Evolutionary conservation across 768 basidiomycete species (phyloP).

Genomic region (Rhizopogon sp.): DNA sequence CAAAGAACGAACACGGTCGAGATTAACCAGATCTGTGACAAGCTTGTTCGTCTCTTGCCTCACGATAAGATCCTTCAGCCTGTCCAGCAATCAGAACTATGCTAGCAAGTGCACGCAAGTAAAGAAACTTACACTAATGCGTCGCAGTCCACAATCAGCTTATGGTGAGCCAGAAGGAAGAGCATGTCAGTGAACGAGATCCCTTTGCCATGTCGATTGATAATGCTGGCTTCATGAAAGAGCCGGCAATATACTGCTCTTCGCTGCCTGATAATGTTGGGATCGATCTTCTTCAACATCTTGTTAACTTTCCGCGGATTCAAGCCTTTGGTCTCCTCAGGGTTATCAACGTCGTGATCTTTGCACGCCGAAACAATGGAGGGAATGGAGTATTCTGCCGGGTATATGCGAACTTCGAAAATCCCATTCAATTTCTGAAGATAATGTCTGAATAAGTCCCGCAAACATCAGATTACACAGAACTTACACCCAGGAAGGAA

Average conservation of each 20-base stretch:
- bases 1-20: constrained; percentile 80
- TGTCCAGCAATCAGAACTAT: constrained; percentile 24
- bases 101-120: neutral
- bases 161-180: constrained; percentile 82
- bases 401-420: constrained; percentile 87
- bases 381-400: constrained; percentile 55
- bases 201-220: constrained; percentile 66
- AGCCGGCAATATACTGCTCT: constrained; percentile 69
- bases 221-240: constrained; percentile 82
- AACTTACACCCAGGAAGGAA: constrained; percentile 76
- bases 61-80: constrained; percentile 75
- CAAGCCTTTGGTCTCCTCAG: constrained; percentile 42
- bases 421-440: constrained; percentile 74
- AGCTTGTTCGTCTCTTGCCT: constrained; percentile 73
- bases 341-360: constrained; percentile 26
- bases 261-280: constrained; percentile 54
- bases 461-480: neutral
- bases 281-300: constrained; percentile 63
- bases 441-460: constrained; percentile 3
- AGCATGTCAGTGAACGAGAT: constrained; percentile 93
- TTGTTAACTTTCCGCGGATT: constrained; percentile 59
- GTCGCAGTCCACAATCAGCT: constrained; percentile 83
- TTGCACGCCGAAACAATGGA: constrained; percentile 53
- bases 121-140: constrained; percentile 69
- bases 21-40: constrained; percentile 78